Evolutionary conservation across 441 rosid species (phyloP).

Genomic region (Monsonia emarginata): DNA sequence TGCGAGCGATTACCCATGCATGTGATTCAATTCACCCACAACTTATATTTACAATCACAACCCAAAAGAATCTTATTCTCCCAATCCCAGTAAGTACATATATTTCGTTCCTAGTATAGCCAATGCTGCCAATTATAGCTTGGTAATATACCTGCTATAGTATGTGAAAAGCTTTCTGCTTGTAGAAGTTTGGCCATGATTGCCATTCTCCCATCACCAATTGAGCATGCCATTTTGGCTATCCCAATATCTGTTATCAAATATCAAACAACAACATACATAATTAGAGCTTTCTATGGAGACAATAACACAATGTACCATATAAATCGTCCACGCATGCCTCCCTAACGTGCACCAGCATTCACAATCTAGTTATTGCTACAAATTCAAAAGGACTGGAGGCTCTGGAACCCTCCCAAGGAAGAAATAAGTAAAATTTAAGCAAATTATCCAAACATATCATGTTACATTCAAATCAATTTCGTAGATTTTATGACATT

Average conservation of each 20-base stretch:
- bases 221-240: conserved; percentile 49
- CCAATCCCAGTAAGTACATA: background rate
- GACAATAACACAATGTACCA: background rate
- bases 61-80: background rate
- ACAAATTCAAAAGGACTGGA: background rate
- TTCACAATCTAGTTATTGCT: background rate
- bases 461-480: background rate
- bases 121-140: background rate
- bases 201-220: conserved; percentile 51
- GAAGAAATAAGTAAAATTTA: background rate
- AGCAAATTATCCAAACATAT: background rate
- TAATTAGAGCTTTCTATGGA: background rate
- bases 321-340: background rate
- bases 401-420: background rate
- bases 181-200: conserved; percentile 54
- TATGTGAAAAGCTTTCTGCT: conserved; percentile 29
- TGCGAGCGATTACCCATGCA: background rate
- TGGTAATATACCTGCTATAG: conserved; percentile 23
- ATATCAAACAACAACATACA: conserved; percentile 9
- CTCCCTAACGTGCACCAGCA: too few species aligned
- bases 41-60: background rate
- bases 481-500: background rate
- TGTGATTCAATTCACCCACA: background rate
- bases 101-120: background rate
- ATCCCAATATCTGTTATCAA: conserved; percentile 17